Percentiles rank a stretch among this genome's conserved stretches.
Evolutionary conservation across 1,284 basidiomycete genomes (phyloP).

Genomic region (Takashimella tepidaria): DNA sequence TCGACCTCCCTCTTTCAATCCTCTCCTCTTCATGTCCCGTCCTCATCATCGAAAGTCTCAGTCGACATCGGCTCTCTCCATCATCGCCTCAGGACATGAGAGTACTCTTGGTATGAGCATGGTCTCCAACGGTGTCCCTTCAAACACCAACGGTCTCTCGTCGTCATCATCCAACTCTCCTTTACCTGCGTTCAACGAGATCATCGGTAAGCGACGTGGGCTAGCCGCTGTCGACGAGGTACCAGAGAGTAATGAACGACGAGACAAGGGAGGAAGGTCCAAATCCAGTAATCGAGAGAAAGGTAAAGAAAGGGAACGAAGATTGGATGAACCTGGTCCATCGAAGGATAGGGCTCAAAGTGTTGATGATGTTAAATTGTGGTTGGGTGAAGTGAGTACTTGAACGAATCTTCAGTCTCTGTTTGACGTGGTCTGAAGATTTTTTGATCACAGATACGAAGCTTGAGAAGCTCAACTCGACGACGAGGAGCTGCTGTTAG

Average conservation of each 20-base stretch:
- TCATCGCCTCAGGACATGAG: slow-evolving; percentile 15
- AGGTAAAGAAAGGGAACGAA: background rate
- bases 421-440: background rate
- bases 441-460: slow-evolving; percentile 18
- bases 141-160: background rate
- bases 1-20: background rate
- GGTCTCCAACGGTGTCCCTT: background rate
- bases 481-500: slow-evolving; percentile 23
- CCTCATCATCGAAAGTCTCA: slow-evolving; percentile 32
- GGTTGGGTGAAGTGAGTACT: slow-evolving; percentile 29
- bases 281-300: background rate
- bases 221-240: background rate
- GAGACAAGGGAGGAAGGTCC: background rate
- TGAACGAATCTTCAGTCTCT: background rate
- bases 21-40: background rate
- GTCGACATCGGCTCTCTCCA: slow-evolving; percentile 30
- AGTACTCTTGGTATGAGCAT: background rate
- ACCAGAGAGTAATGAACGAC: background rate
- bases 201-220: background rate
- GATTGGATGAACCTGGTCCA: background rate
- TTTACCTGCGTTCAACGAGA: background rate
- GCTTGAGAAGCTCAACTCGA: slow-evolving; percentile 24
- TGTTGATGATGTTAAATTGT: slow-evolving; percentile 16
- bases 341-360: background rate
- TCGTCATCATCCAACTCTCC: background rate